A percentile compares a stretch with the other conserved stretches of the same genome.
phyloP scores from a whole-genome alignment of 352 stramenopile species.

The Peronospora destructor region DNA sequence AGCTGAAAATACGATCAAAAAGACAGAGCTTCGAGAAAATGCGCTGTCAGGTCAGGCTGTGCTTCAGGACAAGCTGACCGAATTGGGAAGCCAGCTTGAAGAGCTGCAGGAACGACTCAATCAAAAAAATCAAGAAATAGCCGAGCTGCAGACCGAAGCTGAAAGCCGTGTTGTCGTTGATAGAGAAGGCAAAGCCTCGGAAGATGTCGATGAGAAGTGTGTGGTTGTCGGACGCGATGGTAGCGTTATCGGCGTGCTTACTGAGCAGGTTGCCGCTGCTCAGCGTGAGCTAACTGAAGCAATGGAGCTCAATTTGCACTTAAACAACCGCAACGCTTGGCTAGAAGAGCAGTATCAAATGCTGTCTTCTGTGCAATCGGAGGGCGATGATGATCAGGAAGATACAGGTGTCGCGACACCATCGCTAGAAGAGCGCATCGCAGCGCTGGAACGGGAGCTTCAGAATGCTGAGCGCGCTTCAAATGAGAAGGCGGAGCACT shows the following conservation, averaged over 20 bases:
- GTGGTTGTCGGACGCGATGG: constrained; percentile 41
- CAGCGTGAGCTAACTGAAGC: constrained; percentile 75
- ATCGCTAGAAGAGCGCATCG: constrained; percentile 25
- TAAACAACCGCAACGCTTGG: constrained; percentile 74
- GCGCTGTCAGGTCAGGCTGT: constrained; percentile 46
- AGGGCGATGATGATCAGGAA: constrained; percentile 30
- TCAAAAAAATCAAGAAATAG: constrained; percentile 49
- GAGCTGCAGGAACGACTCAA: constrained; percentile 54
- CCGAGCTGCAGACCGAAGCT: constrained; percentile 27
- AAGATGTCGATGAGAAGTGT: constrained; percentile 35
- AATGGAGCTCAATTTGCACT: constrained; percentile 75
- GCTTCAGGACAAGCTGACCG: constrained; percentile 42
- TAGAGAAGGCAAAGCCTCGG: constrained; percentile 18
- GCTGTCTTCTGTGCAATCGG: constrained; percentile 31
- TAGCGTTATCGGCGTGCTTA: constrained; percentile 49
- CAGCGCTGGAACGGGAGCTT: constrained; percentile 35
- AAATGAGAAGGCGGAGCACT: constrained; percentile 28
- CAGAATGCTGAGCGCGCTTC: constrained; percentile 28
- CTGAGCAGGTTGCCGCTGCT: constrained; percentile 58
- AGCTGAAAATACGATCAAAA: constrained; percentile 49
- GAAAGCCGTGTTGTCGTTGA: constrained; percentile 10
- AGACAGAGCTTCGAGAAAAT: constrained; percentile 50
- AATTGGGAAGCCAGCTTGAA: constrained; percentile 58
- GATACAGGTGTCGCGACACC: constrained; percentile 18
- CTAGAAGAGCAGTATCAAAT: constrained; percentile 67